Evolutionary conservation across 371 early-diverging fungal genomes (phyloP).

Genomic region (Entomophthora muscae): DNA sequence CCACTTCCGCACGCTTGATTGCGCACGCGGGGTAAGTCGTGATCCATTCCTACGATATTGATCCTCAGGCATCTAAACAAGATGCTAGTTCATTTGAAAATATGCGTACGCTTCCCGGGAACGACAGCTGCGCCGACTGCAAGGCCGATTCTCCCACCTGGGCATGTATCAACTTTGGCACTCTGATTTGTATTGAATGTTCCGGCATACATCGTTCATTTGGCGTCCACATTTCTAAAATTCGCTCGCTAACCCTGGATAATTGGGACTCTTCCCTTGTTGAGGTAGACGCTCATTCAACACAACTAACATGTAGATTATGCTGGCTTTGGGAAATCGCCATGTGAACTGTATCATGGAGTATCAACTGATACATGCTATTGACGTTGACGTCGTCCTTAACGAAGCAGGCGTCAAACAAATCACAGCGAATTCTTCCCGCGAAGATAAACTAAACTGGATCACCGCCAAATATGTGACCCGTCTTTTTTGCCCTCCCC

Average conservation of each 20-base stretch:
- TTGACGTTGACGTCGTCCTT: constrained; percentile 11
- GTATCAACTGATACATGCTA: constrained; percentile 21
- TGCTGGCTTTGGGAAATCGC: constrained; percentile 38
- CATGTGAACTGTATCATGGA: constrained; percentile 59
- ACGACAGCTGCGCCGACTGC: constrained; percentile 69
- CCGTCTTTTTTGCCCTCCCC: neutral
- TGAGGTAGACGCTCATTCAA: constrained; percentile 20
- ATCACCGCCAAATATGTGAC: constrained; percentile 59
- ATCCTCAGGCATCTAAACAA: neutral
- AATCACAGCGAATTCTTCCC: neutral
- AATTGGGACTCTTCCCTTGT: constrained; percentile 70
- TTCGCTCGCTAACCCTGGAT: constrained; percentile 68
- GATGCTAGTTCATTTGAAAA: constrained; percentile 8
- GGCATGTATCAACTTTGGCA: constrained; percentile 84
- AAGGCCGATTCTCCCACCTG: constrained; percentile 58
- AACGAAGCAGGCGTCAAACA: neutral
- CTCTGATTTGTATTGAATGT: constrained; percentile 90
- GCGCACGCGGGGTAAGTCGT: too few relatives aligned
- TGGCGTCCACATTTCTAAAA: constrained; percentile 82
- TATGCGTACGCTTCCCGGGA: constrained; percentile 31
- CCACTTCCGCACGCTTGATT: neutral
- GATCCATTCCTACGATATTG: too few relatives aligned
- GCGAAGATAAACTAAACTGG: constrained; percentile 43
- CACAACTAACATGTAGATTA: neutral
- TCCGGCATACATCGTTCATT: constrained; percentile 92